A percentile compares a stretch with the other conserved stretches of the same genome.
These are phyloP conservation scores for Fusarium lateritium DNA, from an alignment of 2,329 filamentous ascomycete species.

Conservation along the genomic window DNA sequence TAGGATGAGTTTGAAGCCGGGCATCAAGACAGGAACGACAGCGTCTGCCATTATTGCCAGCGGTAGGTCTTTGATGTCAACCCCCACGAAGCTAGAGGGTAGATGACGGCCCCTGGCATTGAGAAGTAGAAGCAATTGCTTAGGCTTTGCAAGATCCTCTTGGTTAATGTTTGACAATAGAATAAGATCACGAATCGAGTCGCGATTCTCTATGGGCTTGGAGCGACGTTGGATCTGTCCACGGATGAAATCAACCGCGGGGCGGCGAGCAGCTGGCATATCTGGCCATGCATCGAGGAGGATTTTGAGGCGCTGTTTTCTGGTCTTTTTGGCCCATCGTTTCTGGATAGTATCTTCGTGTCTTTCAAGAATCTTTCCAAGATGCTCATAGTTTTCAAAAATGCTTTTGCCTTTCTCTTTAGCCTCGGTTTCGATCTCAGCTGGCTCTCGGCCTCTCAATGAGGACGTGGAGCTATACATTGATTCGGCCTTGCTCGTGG, in stretches of 20 bases:
- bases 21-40: no score
- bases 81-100: constrained; percentile 63
- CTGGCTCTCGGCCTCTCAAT: not conserved
- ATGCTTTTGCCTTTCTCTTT: constrained; percentile 46
- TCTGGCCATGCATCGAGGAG: constrained; percentile 64
- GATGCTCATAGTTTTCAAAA: constrained; percentile 52
- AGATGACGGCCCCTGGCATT: constrained; percentile 65
- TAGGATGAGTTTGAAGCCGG: no score
- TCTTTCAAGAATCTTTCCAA: constrained; percentile 62
- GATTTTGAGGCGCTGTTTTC: constrained; percentile 61
- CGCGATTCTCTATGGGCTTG: no score
- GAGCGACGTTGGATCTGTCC: constrained; percentile 7
- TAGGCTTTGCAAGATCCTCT: constrained; percentile 65
- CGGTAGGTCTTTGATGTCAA: constrained; percentile 57
- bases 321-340: constrained; percentile 69
- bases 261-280: constrained; percentile 65
- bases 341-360: constrained; percentile 67
- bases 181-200: constrained; percentile 19
- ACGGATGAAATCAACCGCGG: constrained; percentile 62
- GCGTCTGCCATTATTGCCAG: not conserved
- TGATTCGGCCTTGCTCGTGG: not conserved
- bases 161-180: constrained; percentile 71
- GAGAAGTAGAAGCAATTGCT: constrained; percentile 64
- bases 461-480: no score
- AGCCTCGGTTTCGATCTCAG: constrained; percentile 13